Evolutionary conservation across 1,284 basidiomycete species (phyloP), one percentile per base, ranked within the genome.

Genomic region (Naganishia sp.): DNA sequence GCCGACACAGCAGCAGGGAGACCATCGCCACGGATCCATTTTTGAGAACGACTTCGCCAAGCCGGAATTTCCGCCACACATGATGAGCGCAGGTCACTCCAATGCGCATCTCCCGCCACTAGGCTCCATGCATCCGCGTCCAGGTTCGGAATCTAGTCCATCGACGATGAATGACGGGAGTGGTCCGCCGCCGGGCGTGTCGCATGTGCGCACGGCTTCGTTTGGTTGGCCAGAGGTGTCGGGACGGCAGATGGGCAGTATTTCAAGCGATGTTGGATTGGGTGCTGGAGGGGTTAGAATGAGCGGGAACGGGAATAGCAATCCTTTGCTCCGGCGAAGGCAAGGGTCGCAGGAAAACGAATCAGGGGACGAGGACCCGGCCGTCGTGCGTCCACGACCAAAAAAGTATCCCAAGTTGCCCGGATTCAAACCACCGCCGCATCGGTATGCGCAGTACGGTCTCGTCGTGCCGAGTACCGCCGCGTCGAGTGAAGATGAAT

Each of bases 401-500:
- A 74, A 76, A 56, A 74, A 77, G 25, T 94, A 92, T 72, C 91
- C 92, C 10, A 87, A 90, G 41, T 83, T 93, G 18, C 92, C 92
- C 35, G 92, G 92, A 1, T 94, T 94, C 77, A 89, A 90, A 23
- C 89, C 92, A 31, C 92, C 91, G 88, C 87, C 88, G 35, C 90
- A 93, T 79, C 91, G 92, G 76, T 93, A 92, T 76, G 90, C 90
- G 28, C 90, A 89, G 17, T 94, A 94, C 74, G 92, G 92, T 74
- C 2, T 66, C 74, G 10, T 74, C 73, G 17, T 92, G 55, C 83
- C 90, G 53, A 86, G 88, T 77, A 87, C 90, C 13, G 83, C 90
- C 55, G 83, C 89, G 4, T 92, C 90, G 0, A 92, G 91, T 0
- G 73, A 75, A 2, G 91, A 93, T 73, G 90, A 90, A 74, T 89